Percentiles rank a stretch among this genome's conserved stretches.
phyloP scores from a whole-genome alignment of 331 rosid genomes.

The Dryas integrifolia region DNA sequence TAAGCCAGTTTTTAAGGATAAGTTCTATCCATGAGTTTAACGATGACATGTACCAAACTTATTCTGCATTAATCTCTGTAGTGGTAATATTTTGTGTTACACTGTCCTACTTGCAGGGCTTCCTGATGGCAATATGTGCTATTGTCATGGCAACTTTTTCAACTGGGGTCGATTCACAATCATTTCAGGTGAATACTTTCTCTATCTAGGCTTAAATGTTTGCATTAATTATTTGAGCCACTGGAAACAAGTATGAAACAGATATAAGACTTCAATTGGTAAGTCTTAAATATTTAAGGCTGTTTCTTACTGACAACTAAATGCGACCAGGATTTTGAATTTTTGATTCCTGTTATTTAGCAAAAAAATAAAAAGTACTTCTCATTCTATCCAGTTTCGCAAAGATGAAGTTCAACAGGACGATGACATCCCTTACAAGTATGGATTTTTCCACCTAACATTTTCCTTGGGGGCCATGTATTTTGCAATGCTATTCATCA shows the following conservation, averaged over 20 bases:
- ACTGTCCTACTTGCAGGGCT: conserved; percentile 46
- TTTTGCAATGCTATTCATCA: conserved; percentile 88
- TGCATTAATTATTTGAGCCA: not conserved
- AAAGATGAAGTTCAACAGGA: conserved; percentile 49
- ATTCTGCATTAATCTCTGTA: not conserved
- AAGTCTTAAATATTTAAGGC: not conserved
- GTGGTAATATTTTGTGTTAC: not conserved
- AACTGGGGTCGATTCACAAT: conserved; percentile 86
- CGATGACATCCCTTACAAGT: conserved; percentile 65
- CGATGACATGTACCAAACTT: not conserved
- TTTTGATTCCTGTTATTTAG: not conserved
- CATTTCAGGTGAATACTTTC: conserved; percentile 63
- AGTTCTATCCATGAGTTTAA: not conserved
- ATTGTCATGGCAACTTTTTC: conserved; percentile 86
- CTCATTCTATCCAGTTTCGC: conserved; percentile 46
- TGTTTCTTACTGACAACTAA: not conserved
- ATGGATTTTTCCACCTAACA: conserved; percentile 75
- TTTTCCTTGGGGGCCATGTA: conserved; percentile 92
- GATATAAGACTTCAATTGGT: not conserved
- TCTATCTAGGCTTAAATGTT: not conserved
- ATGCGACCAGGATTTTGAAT: not conserved
- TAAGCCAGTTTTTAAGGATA: not conserved
- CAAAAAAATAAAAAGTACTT: not conserved
- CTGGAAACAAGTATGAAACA: too few species aligned
- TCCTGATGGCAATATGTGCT: conserved; percentile 70